Evolutionary conservation across 345 rosid genomes (phyloP).

Genomic region (Eucalyptus paniculata): DNA sequence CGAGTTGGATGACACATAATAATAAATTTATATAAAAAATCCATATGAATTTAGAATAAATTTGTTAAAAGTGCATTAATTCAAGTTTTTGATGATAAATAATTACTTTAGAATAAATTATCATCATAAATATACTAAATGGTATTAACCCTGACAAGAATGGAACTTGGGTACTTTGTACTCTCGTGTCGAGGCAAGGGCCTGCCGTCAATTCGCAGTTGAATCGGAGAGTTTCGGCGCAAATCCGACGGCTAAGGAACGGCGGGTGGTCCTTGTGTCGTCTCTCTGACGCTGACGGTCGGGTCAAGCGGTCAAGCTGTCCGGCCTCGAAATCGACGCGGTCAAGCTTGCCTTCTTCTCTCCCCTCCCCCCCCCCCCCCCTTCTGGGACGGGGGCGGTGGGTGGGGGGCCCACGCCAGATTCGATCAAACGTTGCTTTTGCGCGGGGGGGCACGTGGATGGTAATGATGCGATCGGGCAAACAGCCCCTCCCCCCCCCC

Average conservation of each 20-base stretch:
- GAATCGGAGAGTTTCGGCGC: neutral
- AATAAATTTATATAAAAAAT: too few species aligned
- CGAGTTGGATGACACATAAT: fast-evolving
- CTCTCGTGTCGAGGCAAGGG: neutral
- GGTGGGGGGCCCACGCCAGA: neutral
- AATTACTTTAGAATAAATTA: too few species aligned
- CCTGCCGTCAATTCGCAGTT: neutral
- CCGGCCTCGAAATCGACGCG: neutral
- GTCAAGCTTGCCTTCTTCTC: neutral
- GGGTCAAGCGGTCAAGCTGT: neutral
- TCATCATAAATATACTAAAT: too few species aligned
- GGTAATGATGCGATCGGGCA: neutral
- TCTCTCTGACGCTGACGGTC: neutral
- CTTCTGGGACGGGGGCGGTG: neutral
- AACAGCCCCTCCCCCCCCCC: neutral
- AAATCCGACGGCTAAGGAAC: neutral
- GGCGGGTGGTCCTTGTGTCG: neutral
- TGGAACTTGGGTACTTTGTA: neutral
- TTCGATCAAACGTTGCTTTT: neutral
- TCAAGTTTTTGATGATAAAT: neutral
- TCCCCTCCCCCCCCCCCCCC: fast-evolving
- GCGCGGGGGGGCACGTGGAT: neutral
- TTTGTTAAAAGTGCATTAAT: too few species aligned
- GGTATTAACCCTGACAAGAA: neutral
- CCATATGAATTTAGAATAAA: too few species aligned